These are phyloP conservation scores for Arbutus unedo DNA, from an alignment of 148 eudicot genomes.

Conservation along the genomic window DNA sequence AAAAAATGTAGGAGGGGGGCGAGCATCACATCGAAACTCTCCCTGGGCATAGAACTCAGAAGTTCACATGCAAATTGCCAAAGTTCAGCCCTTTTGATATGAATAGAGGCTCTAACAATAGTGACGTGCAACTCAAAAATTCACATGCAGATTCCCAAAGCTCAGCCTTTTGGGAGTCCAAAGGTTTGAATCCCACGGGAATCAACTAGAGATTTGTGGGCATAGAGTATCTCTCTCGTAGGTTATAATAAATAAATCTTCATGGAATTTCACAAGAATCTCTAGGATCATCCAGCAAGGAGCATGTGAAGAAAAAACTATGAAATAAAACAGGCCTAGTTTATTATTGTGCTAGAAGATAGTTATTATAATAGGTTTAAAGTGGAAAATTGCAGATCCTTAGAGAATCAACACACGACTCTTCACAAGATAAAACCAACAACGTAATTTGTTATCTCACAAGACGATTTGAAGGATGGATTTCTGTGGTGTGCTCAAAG, in stretches of 20 bases:
- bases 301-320: background rate
- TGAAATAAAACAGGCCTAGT: background rate
- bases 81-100: background rate
- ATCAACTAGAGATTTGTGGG: background rate
- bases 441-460: background rate
- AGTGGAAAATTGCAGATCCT: background rate
- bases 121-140: background rate
- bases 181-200: background rate
- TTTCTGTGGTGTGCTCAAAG: background rate
- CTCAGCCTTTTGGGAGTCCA: background rate
- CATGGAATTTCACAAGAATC: background rate
- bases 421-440: background rate
- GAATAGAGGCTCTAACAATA: background rate
- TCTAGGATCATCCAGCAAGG: background rate
- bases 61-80: constrained; percentile 1
- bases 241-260: background rate
- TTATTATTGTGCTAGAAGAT: too few relatives aligned
- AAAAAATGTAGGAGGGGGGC: background rate
- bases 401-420: background rate
- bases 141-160: background rate
- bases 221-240: background rate
- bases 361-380: background rate
- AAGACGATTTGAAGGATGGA: background rate
- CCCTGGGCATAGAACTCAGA: background rate
- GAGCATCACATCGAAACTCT: background rate